Evolutionary conservation across 2,329 filamentous ascomycete genomes (phyloP).

Genomic region (Ilyonectria mors-panacis): DNA sequence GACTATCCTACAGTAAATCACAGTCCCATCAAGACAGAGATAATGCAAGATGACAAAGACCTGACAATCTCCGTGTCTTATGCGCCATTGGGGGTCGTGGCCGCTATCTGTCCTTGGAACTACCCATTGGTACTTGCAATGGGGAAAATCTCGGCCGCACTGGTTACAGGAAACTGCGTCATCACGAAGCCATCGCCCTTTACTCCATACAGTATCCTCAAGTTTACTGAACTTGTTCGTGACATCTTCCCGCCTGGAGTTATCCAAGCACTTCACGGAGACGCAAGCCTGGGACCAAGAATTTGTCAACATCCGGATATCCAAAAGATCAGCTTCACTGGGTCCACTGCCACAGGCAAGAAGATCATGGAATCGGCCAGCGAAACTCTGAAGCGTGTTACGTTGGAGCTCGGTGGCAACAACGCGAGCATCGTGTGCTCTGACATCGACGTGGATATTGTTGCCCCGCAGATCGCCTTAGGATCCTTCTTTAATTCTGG

Average conservation of each 20-base stretch:
- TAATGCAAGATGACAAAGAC: too few species aligned
- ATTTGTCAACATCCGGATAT: conserved; percentile 70
- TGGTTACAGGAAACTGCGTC: conserved; percentile 61
- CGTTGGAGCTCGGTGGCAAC: conserved; percentile 19
- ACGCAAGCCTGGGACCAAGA: conserved; percentile 71
- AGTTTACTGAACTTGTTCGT: conserved; percentile 69
- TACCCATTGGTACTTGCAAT: too few species aligned
- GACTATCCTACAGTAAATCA: too few species aligned
- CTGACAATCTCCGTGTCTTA: too few species aligned
- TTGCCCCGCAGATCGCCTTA: not conserved
- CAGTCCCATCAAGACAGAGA: too few species aligned
- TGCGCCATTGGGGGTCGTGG: too few species aligned
- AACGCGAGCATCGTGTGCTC: conserved; percentile 13
- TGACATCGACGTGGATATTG: conserved; percentile 6
- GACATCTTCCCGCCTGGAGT: conserved; percentile 72
- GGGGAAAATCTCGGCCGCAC: conserved; percentile 45
- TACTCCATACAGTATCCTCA: conserved; percentile 69
- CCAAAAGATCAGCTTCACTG: conserved; percentile 75
- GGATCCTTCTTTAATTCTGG: conserved; percentile 54
- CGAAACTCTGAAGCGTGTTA: conserved; percentile 67
- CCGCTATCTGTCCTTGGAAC: too few species aligned
- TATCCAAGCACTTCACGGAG: conserved; percentile 72
- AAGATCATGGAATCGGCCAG: conserved; percentile 68
- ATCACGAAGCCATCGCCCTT: conserved; percentile 69
- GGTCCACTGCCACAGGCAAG: conserved; percentile 71